Evolutionary conservation across 495 filamentous ascomycete genomes (phyloP).

Genomic region (Pyronema omphalodes): DNA sequence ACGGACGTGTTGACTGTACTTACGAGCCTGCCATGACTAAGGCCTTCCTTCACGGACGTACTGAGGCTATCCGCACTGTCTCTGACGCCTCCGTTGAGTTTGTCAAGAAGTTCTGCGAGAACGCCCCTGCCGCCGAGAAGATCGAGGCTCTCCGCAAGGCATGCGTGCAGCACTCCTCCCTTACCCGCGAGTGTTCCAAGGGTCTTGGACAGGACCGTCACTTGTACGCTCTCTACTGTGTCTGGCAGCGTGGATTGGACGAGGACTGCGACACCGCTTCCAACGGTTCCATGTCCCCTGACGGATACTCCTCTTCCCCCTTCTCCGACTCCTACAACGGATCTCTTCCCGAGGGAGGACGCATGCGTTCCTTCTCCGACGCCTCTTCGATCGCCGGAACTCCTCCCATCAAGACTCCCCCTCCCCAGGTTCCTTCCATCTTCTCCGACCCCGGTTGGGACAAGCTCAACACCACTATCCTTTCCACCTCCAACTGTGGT

Average conservation of each 20-base stretch:
- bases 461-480: conserved; percentile 80
- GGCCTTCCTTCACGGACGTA: conserved; percentile 75
- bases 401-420: conserved; percentile 10
- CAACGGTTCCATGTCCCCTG: conserved; percentile 39
- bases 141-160: conserved; percentile 69
- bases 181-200: conserved; percentile 75
- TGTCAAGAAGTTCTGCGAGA: conserved; percentile 86
- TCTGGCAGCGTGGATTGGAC: conserved; percentile 83
- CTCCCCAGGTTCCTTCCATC: conserved; percentile 44
- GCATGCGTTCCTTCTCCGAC: conserved; percentile 24
- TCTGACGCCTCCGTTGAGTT: conserved; percentile 67
- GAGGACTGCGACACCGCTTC: conserved; percentile 42
- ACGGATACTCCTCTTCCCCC: conserved; percentile 18
- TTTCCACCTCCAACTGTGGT: conserved; percentile 96
- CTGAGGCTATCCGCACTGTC: conserved; percentile 80
- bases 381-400: conserved; percentile 19
- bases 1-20: conserved; percentile 80
- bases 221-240: conserved; percentile 80
- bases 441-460: conserved; percentile 89
- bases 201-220: conserved; percentile 86
- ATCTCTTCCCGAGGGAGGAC: conserved; percentile 23
- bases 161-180: conserved; percentile 59
- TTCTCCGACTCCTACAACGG: conserved; percentile 8
- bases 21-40: conserved; percentile 99
- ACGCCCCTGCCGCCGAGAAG: conserved; percentile 64